These are phyloP conservation scores for Staphylotrichum tortipilum DNA, from an alignment of 495 filamentous ascomycete species.

Conservation along the genomic window DNA sequence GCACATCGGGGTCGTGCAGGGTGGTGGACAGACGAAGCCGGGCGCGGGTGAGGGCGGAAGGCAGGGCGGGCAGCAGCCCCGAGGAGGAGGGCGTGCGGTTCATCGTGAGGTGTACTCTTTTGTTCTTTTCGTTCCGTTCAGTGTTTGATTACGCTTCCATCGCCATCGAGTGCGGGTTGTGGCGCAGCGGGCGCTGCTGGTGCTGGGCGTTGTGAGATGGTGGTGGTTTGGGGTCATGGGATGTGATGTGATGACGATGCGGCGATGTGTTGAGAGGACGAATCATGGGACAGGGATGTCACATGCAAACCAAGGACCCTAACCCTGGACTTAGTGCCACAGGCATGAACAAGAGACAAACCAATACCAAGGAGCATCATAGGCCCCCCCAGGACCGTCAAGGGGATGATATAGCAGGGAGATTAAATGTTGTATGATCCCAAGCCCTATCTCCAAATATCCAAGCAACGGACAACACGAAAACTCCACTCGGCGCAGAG, in stretches of 20 bases:
- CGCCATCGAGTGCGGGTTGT: not conserved
- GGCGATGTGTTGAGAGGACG: too few species aligned
- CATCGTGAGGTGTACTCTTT: not conserved
- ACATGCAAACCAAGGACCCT: too few species aligned
- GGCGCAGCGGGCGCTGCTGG: not conserved
- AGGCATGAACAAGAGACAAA: too few species aligned
- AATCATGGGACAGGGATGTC: too few species aligned
- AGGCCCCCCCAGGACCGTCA: too few species aligned
- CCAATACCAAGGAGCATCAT: too few species aligned
- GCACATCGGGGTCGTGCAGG: constrained; percentile 57
- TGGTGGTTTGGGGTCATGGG: not conserved
- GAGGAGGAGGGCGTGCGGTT: constrained; percentile 7
- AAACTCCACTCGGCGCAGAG: too few species aligned
- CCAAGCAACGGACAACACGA: too few species aligned
- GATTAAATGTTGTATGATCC: too few species aligned
- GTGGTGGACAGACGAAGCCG: constrained; percentile 64
- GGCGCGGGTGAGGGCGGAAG: constrained; percentile 49
- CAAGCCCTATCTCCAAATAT: too few species aligned
- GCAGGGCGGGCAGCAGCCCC: constrained; percentile 35
- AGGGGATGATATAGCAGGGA: too few species aligned
- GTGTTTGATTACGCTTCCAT: not conserved
- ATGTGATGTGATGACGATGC: not conserved
- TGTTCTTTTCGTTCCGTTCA: not conserved
- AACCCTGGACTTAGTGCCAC: too few species aligned
- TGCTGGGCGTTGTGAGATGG: not conserved